Percentiles rank a stretch among this genome's conserved stretches.
These are phyloP conservation scores for Mycena latifolia DNA, from an alignment of 768 basidiomycete species.

Conservation along the genomic window DNA sequence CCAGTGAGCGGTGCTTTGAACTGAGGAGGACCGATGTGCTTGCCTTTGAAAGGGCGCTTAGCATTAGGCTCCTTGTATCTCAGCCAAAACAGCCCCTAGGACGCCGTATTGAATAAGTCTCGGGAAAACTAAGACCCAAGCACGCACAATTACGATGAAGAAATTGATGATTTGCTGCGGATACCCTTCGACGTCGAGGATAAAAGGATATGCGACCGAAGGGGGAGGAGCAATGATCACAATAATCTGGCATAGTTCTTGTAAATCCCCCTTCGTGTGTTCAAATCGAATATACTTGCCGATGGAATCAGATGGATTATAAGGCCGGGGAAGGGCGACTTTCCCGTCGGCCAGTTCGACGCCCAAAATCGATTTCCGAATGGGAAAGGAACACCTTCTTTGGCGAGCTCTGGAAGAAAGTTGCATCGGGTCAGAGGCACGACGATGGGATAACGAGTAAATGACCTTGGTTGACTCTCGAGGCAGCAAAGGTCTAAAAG, in stretches of 20 bases:
- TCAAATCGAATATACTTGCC: slow-evolving; percentile 39
- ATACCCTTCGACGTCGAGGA: slow-evolving; percentile 68
- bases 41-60: slow-evolving; percentile 66
- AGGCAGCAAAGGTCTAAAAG: slow-evolving; percentile 60
- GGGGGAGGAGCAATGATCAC: slow-evolving; percentile 68
- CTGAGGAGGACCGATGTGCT: not conserved
- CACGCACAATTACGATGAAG: slow-evolving; percentile 66
- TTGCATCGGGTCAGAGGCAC: not conserved
- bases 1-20: not conserved
- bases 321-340: slow-evolving; percentile 67
- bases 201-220: slow-evolving; percentile 68
- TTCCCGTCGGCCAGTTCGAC: slow-evolving; percentile 71
- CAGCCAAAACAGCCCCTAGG: slow-evolving; percentile 67
- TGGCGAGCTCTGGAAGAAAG: slow-evolving; percentile 69
- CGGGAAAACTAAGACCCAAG: not conserved
- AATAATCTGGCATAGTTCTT: slow-evolving; percentile 48
- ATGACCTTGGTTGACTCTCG: slow-evolving; percentile 65
- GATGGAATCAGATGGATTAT: slow-evolving; percentile 69
- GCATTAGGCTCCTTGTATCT: slow-evolving; percentile 62
- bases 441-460: not conserved
- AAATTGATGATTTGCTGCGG: slow-evolving; percentile 68
- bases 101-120: not conserved
- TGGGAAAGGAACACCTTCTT: slow-evolving; percentile 72
- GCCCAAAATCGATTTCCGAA: slow-evolving; percentile 73
- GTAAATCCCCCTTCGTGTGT: not conserved